Conservation (phyloP, 768 basidiomycete species). For the Favolaschia claudopus region DNA sequence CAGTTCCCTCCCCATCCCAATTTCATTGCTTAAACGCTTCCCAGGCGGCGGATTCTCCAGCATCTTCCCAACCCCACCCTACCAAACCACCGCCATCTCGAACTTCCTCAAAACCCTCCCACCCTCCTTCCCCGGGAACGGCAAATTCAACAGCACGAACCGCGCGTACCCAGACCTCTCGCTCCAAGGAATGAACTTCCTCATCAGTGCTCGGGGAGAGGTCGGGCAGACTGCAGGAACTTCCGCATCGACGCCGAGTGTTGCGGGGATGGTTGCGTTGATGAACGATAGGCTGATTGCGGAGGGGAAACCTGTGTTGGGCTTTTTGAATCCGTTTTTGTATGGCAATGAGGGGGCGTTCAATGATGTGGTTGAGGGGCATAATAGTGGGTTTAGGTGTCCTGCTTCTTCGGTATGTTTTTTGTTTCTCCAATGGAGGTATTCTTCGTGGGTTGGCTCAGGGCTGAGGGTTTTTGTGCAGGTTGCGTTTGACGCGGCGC, state of each 20-base stretch:
- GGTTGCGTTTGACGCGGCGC: no score
- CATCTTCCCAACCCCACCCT: conserved; percentile 41
- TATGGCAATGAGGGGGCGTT: conserved; percentile 8
- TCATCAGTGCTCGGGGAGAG: not conserved
- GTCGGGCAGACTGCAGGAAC: conserved; percentile 43
- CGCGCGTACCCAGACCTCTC: conserved; percentile 30
- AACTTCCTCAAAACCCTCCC: conserved; percentile 34
- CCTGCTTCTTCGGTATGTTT: no score
- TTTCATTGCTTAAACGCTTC: not conserved
- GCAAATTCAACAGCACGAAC: conserved; percentile 24
- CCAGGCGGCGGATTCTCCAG: conserved; percentile 51
- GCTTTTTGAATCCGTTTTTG: conserved; percentile 33
- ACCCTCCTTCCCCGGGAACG: not conserved
- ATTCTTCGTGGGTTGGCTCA: no score
- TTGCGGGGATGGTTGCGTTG: conserved; percentile 51
- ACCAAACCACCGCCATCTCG: conserved; percentile 39
- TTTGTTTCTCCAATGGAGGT: no score
- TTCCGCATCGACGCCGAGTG: conserved; percentile 51
- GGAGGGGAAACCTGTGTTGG: conserved; percentile 38
- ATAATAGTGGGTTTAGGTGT: no score
- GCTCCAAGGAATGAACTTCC: conserved; percentile 19
- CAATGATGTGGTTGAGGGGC: no score
- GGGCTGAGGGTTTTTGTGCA: no score
- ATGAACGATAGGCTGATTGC: conserved; percentile 50
- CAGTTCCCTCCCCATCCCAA: not conserved